These are phyloP conservation scores for Xylaria polymorpha DNA, from an alignment of 2,329 filamentous ascomycete species.

Conservation along the genomic window DNA sequence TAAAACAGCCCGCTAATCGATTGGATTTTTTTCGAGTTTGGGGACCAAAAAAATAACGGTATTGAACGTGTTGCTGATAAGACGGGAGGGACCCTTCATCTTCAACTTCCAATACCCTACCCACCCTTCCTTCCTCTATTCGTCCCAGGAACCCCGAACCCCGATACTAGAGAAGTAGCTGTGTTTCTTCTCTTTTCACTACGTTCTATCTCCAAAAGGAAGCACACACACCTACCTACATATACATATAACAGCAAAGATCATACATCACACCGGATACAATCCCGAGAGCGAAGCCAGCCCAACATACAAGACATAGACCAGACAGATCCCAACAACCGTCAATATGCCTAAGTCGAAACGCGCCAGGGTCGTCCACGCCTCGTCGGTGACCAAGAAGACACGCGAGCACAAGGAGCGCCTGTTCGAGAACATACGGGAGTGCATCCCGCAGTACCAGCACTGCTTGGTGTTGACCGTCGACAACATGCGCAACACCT, in stretches of 20 bases:
- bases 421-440: constrained; percentile 88
- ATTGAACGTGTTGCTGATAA: constrained; percentile 29
- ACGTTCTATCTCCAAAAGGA: background rate
- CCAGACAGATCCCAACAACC: background rate
- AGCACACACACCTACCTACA: too few relatives aligned
- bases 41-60: constrained; percentile 31
- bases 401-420: constrained; percentile 89
- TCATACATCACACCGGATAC: background rate
- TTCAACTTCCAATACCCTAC: background rate
- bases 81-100: constrained; percentile 7
- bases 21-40: constrained; percentile 40
- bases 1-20: constrained; percentile 42
- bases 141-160: background rate
- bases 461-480: constrained; percentile 94
- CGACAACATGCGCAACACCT: constrained; percentile 98
- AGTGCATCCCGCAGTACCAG: constrained; percentile 85
- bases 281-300: background rate
- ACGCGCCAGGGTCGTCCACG: constrained; percentile 87
- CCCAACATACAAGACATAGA: background rate
- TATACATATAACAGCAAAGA: background rate
- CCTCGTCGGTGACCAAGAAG: constrained; percentile 94
- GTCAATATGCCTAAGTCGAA: constrained; percentile 92
- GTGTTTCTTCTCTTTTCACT: background rate
- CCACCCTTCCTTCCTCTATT: background rate
- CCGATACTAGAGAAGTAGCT: background rate